These are phyloP conservation scores for Scheffersomyces illinoinensis DNA, from an alignment of 1,139 yeast genomes.

Conservation along the genomic window DNA sequence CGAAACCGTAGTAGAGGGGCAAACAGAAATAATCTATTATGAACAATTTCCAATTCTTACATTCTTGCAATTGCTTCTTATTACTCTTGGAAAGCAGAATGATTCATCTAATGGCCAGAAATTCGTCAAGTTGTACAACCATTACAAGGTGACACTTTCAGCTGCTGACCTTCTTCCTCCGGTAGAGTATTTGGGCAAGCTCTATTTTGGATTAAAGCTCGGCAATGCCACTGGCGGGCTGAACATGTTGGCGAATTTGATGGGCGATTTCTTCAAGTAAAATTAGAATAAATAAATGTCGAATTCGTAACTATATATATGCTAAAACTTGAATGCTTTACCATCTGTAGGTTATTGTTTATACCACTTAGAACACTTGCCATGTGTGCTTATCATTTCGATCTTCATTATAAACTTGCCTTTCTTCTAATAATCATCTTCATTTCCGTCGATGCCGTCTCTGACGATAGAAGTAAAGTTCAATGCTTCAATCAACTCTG, in stretches of 20 bases:
- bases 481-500: slow-evolving; percentile 69
- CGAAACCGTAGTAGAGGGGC: slow-evolving; percentile 17
- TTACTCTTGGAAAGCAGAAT: slow-evolving; percentile 60
- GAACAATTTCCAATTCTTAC: slow-evolving; percentile 48
- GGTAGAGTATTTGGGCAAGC: slow-evolving; percentile 50
- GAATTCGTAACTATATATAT: not conserved
- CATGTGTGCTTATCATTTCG: not conserved
- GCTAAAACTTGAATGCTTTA: not conserved
- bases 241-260: slow-evolving; percentile 78
- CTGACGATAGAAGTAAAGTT: slow-evolving; percentile 50
- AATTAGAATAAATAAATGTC: not conserved
- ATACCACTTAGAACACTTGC: not conserved
- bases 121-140: slow-evolving; percentile 53
- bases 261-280: slow-evolving; percentile 72
- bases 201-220: slow-evolving; percentile 38
- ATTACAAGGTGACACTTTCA: slow-evolving; percentile 32
- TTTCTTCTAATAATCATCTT: slow-evolving; percentile 3
- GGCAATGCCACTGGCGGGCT: slow-evolving; percentile 60
- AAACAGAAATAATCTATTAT: slow-evolving; percentile 16
- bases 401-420: not conserved
- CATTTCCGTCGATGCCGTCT: slow-evolving; percentile 18
- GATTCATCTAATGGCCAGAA: slow-evolving; percentile 40
- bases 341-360: not conserved
- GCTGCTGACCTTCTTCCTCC: slow-evolving; percentile 37
- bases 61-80: slow-evolving; percentile 67